Evolutionary conservation across 768 basidiomycete genomes (phyloP), one percentile per base, ranked within the genome.

Genomic region (Galerina sulciceps): DNA sequence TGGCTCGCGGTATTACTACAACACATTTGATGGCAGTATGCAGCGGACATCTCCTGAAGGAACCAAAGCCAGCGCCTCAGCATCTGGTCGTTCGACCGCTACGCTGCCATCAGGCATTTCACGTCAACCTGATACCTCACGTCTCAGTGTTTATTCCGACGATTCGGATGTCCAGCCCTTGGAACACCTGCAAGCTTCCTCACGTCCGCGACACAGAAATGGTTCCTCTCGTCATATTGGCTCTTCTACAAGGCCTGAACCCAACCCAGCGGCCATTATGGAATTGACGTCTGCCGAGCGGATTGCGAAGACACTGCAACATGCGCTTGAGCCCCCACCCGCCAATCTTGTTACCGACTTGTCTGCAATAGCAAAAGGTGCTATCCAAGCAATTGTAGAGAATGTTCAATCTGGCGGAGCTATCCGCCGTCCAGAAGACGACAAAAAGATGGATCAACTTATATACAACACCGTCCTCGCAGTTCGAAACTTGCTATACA

Each of bases 1-100:
- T 64, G 92, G 92, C 74, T 85, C 89, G 3, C 92, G 90, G 69
- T 93, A 85, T 67, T 95, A 91, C 71, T 71, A 81, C 71, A 95
- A 96, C 78, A 86, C 81, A 61, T 67, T 81, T 20, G 88, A 87
- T 58, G 89, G 89, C 13, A 75, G 83, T 52, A 77, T 87, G 14
- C 85, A 84, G 55, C 91, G 89, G 91, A 85, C 84, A 6, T 75
- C 82, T 35, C 91, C 91, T 40, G 86, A 86, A 57, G 59, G 61
- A 15, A 65, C 73, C 17, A 56, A 57, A 47, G 55, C 55, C 11
- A 63, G 58, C 41, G 54, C 52, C 31, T 62, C 69, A 20, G 57
- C 60, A 20, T 57, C 63, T 23, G 47, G 58, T 71, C 65, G 65
- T 69, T 65, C 36, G 14, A 65, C 54, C 38, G 51, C 63, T 15